Percentiles rank a stretch among this genome's conserved stretches.
phyloP scores from a whole-genome alignment of 805 yeast genomes.

The Yarrowia keelungensis region DNA sequence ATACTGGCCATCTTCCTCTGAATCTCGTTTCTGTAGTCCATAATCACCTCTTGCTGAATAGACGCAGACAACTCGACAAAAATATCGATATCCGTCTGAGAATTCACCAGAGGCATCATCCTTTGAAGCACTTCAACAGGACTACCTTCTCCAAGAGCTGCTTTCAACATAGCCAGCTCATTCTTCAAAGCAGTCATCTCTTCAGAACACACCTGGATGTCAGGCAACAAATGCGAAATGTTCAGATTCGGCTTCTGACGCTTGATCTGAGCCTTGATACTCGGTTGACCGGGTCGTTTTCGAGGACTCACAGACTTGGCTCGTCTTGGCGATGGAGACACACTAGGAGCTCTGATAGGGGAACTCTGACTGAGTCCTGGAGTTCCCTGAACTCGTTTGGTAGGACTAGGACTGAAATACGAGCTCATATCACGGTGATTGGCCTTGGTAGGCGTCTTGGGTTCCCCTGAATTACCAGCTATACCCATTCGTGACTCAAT shows the following conservation, averaged over 20 bases:
- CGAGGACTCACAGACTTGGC: constrained; percentile 23
- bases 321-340: constrained; percentile 2
- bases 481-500: not conserved
- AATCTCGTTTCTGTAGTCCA: constrained; percentile 53
- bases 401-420: constrained; percentile 16
- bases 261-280: constrained; percentile 4
- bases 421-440: constrained; percentile 1
- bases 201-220: constrained; percentile 7
- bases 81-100: constrained; percentile 67
- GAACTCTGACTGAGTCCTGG: constrained; percentile 5
- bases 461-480: not conserved
- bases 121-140: constrained; percentile 8
- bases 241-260: constrained; percentile 15
- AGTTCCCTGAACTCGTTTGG: not conserved
- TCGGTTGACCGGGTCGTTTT: not conserved
- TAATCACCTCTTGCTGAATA: constrained; percentile 27
- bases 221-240: not conserved
- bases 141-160: constrained; percentile 4
- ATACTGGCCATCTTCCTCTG: constrained; percentile 59
- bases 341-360: not conserved
- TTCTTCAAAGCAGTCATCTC: constrained; percentile 6
- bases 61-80: constrained; percentile 65
- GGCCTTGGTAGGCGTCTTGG: not conserved
- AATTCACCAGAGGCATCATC: constrained; percentile 30
- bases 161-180: constrained; percentile 1